Conservation (phyloP, 306 rosid species). For the Hippophae gyantsensis region DNA sequence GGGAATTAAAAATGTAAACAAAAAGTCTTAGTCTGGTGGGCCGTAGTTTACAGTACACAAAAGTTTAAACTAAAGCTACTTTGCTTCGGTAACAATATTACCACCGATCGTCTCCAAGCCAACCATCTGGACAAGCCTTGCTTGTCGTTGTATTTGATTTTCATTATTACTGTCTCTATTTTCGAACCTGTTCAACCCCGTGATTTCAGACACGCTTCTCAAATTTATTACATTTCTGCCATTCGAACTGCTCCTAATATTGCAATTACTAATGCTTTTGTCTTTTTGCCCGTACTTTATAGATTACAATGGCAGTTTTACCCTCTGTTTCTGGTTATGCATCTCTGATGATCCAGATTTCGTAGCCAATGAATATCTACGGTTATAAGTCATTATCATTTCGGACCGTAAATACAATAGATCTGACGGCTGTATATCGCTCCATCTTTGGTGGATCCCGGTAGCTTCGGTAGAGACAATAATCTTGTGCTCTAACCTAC, state of each 20-base stretch:
- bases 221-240: constrained; percentile 42
- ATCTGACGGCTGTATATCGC: constrained; percentile 66
- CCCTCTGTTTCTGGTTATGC: constrained; percentile 12
- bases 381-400: constrained; percentile 48
- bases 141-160: not conserved
- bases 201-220: constrained; percentile 77
- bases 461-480: constrained; percentile 34
- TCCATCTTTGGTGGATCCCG: constrained; percentile 53
- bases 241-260: constrained; percentile 14
- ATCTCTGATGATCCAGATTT: not conserved
- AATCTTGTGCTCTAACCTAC: constrained; percentile 64
- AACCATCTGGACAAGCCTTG: too few species aligned
- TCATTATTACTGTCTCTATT: constrained; percentile 11
- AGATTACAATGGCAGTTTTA: constrained; percentile 6
- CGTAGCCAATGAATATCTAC: constrained; percentile 20
- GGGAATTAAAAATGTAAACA: too few species aligned
- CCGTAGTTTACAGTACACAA: too few species aligned
- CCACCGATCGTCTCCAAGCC: too few species aligned
- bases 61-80: too few species aligned
- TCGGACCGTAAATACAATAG: constrained; percentile 62
- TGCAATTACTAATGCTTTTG: not conserved
- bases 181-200: constrained; percentile 54
- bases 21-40: too few species aligned
- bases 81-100: too few species aligned
- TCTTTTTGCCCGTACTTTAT: not conserved